These are phyloP conservation scores for Tubosaeta sp. DNA, from an alignment of 768 basidiomycete genomes.

Conservation along the genomic window DNA sequence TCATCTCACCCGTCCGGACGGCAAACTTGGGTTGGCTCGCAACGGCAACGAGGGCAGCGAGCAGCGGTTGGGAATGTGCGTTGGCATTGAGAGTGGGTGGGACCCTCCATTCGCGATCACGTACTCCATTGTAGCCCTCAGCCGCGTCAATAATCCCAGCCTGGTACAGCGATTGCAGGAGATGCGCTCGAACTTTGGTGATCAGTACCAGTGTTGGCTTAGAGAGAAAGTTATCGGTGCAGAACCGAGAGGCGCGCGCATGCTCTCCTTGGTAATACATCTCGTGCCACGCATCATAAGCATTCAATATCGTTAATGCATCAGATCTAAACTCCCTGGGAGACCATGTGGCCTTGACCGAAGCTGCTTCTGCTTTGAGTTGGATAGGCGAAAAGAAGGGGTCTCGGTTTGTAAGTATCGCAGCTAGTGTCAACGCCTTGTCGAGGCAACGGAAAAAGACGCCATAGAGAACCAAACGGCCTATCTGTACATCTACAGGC, in stretches of 20 bases:
- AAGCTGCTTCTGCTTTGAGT: slow-evolving; percentile 64
- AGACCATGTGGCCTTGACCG: slow-evolving; percentile 74
- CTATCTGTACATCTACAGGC: slow-evolving; percentile 87
- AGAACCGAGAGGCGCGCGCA: slow-evolving; percentile 66
- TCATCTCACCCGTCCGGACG: slow-evolving; percentile 63
- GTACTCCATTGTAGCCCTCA: slow-evolving; percentile 45
- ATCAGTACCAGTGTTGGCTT: slow-evolving; percentile 82
- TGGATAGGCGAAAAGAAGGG: slow-evolving; percentile 85
- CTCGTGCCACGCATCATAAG: slow-evolving; percentile 79
- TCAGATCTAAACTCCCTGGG: slow-evolving; percentile 82
- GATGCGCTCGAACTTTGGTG: slow-evolving; percentile 72
- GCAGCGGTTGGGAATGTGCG: slow-evolving; percentile 66
- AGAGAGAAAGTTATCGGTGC: slow-evolving; percentile 80
- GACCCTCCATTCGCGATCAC: slow-evolving; percentile 38
- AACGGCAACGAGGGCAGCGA: slow-evolving; percentile 80
- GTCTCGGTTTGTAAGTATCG: slow-evolving; percentile 84
- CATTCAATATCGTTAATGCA: slow-evolving; percentile 69
- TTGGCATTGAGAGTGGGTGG: slow-evolving; percentile 70
- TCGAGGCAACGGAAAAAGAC: slow-evolving; percentile 92
- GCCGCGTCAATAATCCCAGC: slow-evolving; percentile 82
- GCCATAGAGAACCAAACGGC: slow-evolving; percentile 84
- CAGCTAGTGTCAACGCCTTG: slow-evolving; percentile 84
- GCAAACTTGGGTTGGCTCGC: slow-evolving; percentile 91
- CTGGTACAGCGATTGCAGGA: slow-evolving; percentile 71
- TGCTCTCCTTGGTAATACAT: slow-evolving; percentile 67